A percentile compares a stretch with the other conserved stretches of the same genome.
phyloP scores from a whole-genome alignment of 176 grass and related monocot genomes.

The Aegilops sharonensis region DNA sequence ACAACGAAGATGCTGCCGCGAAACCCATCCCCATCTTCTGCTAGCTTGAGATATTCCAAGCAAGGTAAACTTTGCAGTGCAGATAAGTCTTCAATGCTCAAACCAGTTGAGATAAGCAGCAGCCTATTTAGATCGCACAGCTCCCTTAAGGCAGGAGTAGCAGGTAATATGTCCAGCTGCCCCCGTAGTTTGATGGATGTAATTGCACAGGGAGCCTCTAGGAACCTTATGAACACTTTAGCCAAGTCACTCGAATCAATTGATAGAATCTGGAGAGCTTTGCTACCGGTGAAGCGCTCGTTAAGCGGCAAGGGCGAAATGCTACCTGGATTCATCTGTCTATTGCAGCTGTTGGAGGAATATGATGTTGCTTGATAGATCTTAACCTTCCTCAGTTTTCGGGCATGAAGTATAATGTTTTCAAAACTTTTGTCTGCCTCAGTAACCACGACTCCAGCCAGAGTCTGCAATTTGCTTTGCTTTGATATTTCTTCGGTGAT shows the following conservation, averaged over 20 bases:
- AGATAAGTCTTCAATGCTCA: not conserved
- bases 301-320: not conserved
- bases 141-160: not conserved
- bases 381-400: constrained; percentile 31
- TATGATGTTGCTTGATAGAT: constrained; percentile 8
- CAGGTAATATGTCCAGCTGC: not conserved
- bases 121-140: constrained; percentile 15
- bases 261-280: constrained; percentile 19
- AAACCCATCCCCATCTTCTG: not conserved
- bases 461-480: constrained; percentile 6
- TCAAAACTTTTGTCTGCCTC: not conserved
- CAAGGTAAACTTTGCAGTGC: not conserved
- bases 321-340: not conserved
- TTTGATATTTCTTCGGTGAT: not conserved
- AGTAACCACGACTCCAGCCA: not conserved
- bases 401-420: constrained; percentile 9
- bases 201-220: constrained; percentile 2
- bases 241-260: not conserved
- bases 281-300: not conserved
- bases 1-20: not conserved
- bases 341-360: not conserved
- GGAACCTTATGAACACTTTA: not conserved
- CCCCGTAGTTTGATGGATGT: constrained; percentile 15
- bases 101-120: constrained; percentile 19
- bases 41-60: constrained; percentile 23